Base-by-base conservation (phyloP, 2,329 filamentous ascomycete species). In the Endoconidiophora polonica region DNA sequence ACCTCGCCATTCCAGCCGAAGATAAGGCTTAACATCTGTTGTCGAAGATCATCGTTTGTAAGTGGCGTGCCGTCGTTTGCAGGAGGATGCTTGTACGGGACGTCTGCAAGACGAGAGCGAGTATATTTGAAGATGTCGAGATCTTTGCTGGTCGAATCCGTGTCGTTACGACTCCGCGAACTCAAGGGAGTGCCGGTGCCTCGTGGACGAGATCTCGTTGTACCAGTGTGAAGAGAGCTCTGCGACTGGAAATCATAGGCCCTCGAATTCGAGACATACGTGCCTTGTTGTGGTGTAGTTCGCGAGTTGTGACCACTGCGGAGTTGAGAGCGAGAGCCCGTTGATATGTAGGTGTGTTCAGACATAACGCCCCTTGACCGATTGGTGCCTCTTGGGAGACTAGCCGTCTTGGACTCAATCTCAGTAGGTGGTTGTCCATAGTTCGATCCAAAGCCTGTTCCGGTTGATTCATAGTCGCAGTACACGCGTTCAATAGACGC, bases 1-100 rank as follows among this genome's bases (percentile, higher is more conserved):
- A 90, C 79, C 57, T 94, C 86, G 50, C 81, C 80, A 48, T 90
- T 81, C 88, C 91, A 98, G 2, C 91, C 91, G 63, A 98, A 98
- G 2, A 98, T 87, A 4, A 88, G 83, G 57, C 75, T 85, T 3
- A 98, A 73, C 88, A 98, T 95, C 63, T 95, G 88, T 44, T 74
- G 75, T 44, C 90, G 79, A 42, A 95, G 72, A 56, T 94, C 81
- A 57, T 95, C 83, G 54, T 80, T 81, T 2, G 82, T 84, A 22
- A 86, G 65, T 24, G 72, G 73, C 2, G 68, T 63, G 50, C 77
- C 72, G 55, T 81, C 74, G 12, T 71, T 58, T 1, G 70, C 65
- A 12, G 78, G 72, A 0, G 80, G 77, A 44, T 82, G 77, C 58
- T 82, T 80, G 61, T 93, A 94, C 0, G 85, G 81, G 3, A 95